Conservation (phyloP, 495 filamentous ascomycete species). For the Talaromyces ruber region DNA sequence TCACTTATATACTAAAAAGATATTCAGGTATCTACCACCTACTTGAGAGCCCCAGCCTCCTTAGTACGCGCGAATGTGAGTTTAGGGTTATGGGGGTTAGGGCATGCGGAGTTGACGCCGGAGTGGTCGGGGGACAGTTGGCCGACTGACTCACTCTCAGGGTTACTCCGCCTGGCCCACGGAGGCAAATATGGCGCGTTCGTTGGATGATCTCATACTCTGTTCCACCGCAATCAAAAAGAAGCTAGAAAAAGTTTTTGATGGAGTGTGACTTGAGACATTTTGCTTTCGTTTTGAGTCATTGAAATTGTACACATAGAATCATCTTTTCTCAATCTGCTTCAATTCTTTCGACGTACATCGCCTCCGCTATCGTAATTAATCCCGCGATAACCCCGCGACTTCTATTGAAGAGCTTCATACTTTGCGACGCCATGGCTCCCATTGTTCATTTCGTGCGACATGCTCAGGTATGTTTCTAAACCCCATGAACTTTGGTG, state of each 20-base stretch:
- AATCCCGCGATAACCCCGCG: background rate
- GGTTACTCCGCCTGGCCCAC: background rate
- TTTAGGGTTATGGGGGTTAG: background rate
- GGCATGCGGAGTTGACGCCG: background rate
- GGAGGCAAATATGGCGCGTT: background rate
- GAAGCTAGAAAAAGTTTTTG: background rate
- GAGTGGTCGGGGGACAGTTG: background rate
- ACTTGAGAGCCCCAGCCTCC: background rate
- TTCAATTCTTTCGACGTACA: background rate
- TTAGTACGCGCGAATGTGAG: background rate
- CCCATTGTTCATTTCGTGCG: constrained; percentile 45
- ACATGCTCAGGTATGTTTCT: constrained; percentile 39
- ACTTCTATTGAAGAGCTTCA: background rate
- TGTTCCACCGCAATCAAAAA: background rate
- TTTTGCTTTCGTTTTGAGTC: background rate
- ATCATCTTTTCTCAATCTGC: background rate
- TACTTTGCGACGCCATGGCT: constrained; percentile 15
- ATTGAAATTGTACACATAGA: background rate
- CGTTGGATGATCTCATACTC: background rate
- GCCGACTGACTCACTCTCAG: background rate
- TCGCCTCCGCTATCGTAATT: background rate
- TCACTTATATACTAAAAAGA: background rate
- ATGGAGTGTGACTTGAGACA: background rate
- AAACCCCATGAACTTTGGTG: background rate
- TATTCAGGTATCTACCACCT: background rate